phyloP scores from a whole-genome alignment of 2,329 filamentous ascomycete species.

The Lasiodiplodia gonubiensis region DNA sequence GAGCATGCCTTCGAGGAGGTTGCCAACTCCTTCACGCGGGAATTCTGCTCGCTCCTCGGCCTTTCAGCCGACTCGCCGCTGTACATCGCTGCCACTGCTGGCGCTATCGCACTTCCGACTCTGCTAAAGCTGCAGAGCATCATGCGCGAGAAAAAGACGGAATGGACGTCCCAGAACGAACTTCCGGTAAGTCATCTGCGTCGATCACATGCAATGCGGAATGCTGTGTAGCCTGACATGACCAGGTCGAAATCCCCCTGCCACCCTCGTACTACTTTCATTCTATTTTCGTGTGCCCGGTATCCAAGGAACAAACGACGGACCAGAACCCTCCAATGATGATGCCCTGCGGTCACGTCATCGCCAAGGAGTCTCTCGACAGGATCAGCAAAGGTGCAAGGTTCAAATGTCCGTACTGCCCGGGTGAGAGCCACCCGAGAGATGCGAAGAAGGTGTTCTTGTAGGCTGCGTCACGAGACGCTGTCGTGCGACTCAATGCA shows the following conservation, averaged over 20 bases:
- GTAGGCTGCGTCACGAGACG: slow-evolving; percentile 44
- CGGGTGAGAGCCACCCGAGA: slow-evolving; percentile 76
- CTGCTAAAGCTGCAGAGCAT: slow-evolving; percentile 87
- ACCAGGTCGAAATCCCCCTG: slow-evolving; percentile 67
- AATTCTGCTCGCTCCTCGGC: slow-evolving; percentile 91
- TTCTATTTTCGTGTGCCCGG: slow-evolving; percentile 96
- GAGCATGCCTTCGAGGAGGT: slow-evolving; percentile 80
- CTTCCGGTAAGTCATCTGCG: slow-evolving; percentile 70
- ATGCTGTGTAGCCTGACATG: slow-evolving; percentile 41
- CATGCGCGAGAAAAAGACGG: slow-evolving; percentile 86
- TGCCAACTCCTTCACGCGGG: slow-evolving; percentile 83
- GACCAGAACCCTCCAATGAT: slow-evolving; percentile 95
- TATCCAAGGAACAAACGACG: slow-evolving; percentile 94
- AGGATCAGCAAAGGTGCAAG: slow-evolving; percentile 77
- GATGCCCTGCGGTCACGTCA: slow-evolving; percentile 92
- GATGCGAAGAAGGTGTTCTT: slow-evolving; percentile 78
- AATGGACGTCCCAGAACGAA: slow-evolving; percentile 93
- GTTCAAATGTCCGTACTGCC: slow-evolving; percentile 98
- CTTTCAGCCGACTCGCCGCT: slow-evolving; percentile 90
- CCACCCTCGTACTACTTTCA: slow-evolving; percentile 77
- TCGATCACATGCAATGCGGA: neutral
- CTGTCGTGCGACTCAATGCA: slow-evolving; percentile 17
- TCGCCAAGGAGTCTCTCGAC: slow-evolving; percentile 82
- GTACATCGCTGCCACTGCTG: slow-evolving; percentile 90
- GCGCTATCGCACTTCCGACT: slow-evolving; percentile 86